Percentiles rank a stretch among this genome's conserved stretches.
Evolutionary conservation across 148 eudicot genomes (phyloP).

Genomic region (Rhododendron ovatum): DNA sequence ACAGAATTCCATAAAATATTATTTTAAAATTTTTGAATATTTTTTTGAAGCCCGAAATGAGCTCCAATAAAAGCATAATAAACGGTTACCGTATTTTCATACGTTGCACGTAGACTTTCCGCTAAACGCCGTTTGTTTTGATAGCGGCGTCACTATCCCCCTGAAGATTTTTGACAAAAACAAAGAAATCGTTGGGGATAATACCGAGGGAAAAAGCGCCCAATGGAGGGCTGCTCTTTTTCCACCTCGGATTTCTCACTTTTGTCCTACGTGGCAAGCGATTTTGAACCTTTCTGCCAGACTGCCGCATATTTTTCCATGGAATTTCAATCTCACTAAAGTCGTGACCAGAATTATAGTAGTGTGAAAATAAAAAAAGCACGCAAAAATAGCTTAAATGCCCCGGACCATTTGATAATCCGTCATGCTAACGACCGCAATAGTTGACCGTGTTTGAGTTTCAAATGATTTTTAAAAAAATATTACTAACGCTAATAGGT

Average conservation of each 20-base stretch:
- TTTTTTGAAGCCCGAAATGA: too few relatives aligned
- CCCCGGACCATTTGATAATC: neutral
- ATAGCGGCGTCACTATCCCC: neutral
- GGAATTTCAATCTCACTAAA: neutral
- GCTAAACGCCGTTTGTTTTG: neutral
- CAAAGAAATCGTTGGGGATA: neutral
- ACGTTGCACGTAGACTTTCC: too few relatives aligned
- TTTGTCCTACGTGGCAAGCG: conserved; percentile 14
- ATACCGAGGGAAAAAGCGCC: conserved; percentile 7
- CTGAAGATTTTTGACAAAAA: neutral
- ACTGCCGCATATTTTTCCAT: neutral
- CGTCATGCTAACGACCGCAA: neutral
- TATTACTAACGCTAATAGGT: neutral
- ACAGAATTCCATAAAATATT: too few relatives aligned
- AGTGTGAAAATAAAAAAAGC: neutral
- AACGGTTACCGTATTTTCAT: too few relatives aligned
- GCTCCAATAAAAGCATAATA: too few relatives aligned
- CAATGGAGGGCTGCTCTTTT: conserved; percentile 7
- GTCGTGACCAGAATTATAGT: neutral
- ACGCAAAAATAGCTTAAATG: neutral
- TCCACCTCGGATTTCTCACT: conserved; percentile 18
- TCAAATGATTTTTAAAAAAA: neutral
- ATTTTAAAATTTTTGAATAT: too few relatives aligned
- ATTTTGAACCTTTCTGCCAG: neutral
- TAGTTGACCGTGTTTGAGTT: neutral